These are phyloP conservation scores for Termitomyces sp. DNA, from an alignment of 768 basidiomycete species.

Conservation along the genomic window DNA sequence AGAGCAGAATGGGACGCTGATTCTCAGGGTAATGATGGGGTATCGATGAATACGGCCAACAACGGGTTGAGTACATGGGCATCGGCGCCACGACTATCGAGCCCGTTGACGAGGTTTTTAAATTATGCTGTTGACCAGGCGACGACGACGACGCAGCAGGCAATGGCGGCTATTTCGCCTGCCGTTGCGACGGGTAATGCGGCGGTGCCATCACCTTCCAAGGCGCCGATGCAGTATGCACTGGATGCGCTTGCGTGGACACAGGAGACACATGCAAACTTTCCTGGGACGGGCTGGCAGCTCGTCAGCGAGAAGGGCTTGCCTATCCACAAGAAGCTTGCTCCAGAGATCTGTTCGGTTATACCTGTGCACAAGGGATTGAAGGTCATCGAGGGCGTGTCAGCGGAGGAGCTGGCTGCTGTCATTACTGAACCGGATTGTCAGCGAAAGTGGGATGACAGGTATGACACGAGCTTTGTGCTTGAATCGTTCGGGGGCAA, in stretches of 20 bases:
- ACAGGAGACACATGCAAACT: conserved; percentile 61
- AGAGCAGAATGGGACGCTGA: conserved; percentile 72
- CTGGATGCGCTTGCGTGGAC: conserved; percentile 81
- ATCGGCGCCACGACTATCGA: conserved; percentile 62
- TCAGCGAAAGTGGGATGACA: conserved; percentile 83
- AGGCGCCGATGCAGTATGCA: conserved; percentile 74
- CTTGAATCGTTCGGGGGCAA: conserved; percentile 80
- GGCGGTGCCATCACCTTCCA: conserved; percentile 47
- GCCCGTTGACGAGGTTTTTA: conserved; percentile 69
- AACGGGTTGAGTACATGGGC: conserved; percentile 36
- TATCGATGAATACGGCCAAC: conserved; percentile 13
- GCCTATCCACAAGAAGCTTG: conserved; percentile 70
- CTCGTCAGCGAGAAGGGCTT: conserved; percentile 74
- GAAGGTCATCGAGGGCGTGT: conserved; percentile 90
- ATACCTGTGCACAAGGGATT: conserved; percentile 86
- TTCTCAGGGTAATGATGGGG: conserved; percentile 23
- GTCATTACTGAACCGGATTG: conserved; percentile 68
- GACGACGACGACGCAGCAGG: conserved; percentile 66
- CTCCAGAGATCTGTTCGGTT: conserved; percentile 70
- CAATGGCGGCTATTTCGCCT: conserved; percentile 76
- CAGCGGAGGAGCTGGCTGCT: conserved; percentile 85
- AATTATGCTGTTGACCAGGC: conserved; percentile 75
- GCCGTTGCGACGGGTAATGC: conserved; percentile 37
- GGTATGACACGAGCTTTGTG: conserved; percentile 64
- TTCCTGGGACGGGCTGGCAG: conserved; percentile 65